These are phyloP conservation scores for Bonia amplexicaulis DNA, from an alignment of 176 grass and related monocot genomes.

Conservation along the genomic window DNA sequence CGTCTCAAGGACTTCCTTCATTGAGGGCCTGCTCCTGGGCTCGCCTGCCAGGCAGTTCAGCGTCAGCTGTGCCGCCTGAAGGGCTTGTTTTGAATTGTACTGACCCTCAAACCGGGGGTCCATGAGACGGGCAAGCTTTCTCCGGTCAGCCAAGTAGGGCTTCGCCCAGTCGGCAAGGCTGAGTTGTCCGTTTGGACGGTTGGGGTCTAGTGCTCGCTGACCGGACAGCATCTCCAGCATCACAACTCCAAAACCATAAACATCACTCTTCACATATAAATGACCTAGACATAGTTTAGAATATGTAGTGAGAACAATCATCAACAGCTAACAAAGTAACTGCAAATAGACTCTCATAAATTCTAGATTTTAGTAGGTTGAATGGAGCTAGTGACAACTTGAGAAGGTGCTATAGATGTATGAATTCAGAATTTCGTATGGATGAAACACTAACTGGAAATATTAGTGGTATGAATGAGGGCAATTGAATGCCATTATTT, in stretches of 20 bases:
- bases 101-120: constrained; percentile 67
- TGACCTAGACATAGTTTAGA: constrained; percentile 51
- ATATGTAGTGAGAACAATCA: constrained; percentile 10
- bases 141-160: constrained; percentile 61
- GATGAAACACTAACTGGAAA: not conserved
- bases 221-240: constrained; percentile 83
- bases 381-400: not conserved
- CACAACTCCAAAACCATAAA: constrained; percentile 83
- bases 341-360: too few relatives aligned
- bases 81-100: constrained; percentile 68
- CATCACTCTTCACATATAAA: constrained; percentile 91
- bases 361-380: not conserved
- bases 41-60: constrained; percentile 65
- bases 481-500: not conserved
- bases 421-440: not conserved
- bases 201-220: constrained; percentile 67
- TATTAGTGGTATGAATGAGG: not conserved
- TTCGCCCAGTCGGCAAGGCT: constrained; percentile 82
- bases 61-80: constrained; percentile 63
- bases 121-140: constrained; percentile 63
- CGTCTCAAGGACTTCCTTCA: constrained; percentile 79
- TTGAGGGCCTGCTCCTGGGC: constrained; percentile 64
- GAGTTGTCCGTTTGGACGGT: constrained; percentile 53
- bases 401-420: not conserved
- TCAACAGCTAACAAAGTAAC: not conserved